Evolutionary conservation across 1,139 yeast species (phyloP), one percentile per base, ranked within the genome.

Genomic region (Pichia sp.): DNA sequence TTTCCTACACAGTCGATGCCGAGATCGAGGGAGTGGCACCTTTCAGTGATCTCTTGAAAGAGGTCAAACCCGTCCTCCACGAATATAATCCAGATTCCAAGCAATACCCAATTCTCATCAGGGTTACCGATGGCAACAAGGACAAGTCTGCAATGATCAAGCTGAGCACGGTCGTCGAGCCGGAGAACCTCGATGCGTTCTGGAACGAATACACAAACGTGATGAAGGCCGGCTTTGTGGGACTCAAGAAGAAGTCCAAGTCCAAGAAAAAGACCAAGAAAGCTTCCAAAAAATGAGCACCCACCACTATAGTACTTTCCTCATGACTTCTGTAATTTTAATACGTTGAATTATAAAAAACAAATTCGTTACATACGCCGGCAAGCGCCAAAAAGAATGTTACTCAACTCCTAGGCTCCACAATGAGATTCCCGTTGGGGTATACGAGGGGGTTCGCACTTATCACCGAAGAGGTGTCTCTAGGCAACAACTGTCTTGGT

Each of bases 341-440:
- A 33, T 38, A 38, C 41, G 14, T 14, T 38, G 16, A 38, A 31
- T 41, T 41, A n/a, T 17, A 42, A 77, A 46, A 71, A 80, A 0
- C 77, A 74, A 27, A 27, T 27, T n/a, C 41, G 6, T n/a, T 38
- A 38, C 4, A 38, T 20, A 38, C 41, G 17, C 14, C 10, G 16
- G 40, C 24, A 27, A 27, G 29, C 4, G 29, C 29, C 6, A 38
- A 8, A 38, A n/a, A 31, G 30, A 29, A 27, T 7, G 3, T 16
- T n/a, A 46, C 16, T 20, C 29, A 46, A 30, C 31, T 43, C n/a
- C 29, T 42, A 49, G 55, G 24, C 52, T 66, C 68, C 20, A 66
- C 65, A 27, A 83, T 69, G 49, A 84, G 65, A 59, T 78, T 82
- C 3, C 89, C 91, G 54, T 76, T 80, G 5, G 90, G 90, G 73